phyloP scores from a whole-genome alignment of 1,284 basidiomycete species.

The Pseudozyma sp. region DNA sequence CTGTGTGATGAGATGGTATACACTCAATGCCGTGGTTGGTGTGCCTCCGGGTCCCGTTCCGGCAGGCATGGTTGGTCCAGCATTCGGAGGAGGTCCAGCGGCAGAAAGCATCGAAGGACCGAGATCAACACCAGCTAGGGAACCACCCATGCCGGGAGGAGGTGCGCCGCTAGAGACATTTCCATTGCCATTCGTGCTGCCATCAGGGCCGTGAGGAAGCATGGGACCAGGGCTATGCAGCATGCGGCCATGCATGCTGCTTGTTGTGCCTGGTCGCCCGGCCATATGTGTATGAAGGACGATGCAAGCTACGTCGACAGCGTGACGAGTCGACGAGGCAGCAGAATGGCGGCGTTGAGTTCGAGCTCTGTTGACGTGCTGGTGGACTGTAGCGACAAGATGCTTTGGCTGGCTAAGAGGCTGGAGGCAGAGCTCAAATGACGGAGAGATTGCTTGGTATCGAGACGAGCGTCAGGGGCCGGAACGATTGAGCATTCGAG shows the following conservation, averaged over 20 bases:
- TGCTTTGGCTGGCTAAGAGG: no score
- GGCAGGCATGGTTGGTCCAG: slow-evolving; percentile 57
- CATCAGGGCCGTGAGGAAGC: slow-evolving; percentile 17
- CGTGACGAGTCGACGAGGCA: not conserved
- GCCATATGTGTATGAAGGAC: slow-evolving; percentile 17
- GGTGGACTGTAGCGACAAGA: no score
- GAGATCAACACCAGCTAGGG: slow-evolving; percentile 54
- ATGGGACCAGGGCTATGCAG: slow-evolving; percentile 40
- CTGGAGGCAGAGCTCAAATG: no score
- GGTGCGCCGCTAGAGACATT: slow-evolving; percentile 30
- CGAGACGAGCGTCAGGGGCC: no score
- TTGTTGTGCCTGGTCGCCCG: slow-evolving; percentile 23
- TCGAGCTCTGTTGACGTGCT: not conserved
- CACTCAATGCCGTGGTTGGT: slow-evolving; percentile 64
- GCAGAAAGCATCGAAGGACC: slow-evolving; percentile 61
- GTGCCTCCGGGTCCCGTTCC: slow-evolving; percentile 62
- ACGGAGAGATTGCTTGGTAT: no score
- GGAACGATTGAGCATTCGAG: no score
- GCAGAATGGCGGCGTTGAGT: not conserved
- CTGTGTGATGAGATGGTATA: slow-evolving; percentile 67
- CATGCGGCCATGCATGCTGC: slow-evolving; percentile 40
- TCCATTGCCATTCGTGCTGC: slow-evolving; percentile 8
- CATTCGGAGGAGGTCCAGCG: slow-evolving; percentile 58
- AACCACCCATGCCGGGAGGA: slow-evolving; percentile 54
- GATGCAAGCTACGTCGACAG: not conserved